Conservation (phyloP, 345 rosid species). For the Sonneratia caseolaris region DNA sequence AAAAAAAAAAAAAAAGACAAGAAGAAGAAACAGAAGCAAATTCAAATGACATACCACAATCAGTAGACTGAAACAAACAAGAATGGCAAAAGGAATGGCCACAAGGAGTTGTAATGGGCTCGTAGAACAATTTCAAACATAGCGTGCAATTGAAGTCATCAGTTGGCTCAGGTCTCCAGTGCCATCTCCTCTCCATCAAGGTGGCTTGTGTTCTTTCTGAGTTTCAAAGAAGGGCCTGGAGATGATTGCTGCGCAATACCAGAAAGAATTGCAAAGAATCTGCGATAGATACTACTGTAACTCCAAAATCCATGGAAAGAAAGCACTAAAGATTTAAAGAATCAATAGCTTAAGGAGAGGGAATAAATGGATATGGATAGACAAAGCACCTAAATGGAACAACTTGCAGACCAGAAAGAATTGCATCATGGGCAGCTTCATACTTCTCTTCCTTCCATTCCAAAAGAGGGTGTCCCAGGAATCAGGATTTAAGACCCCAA, state of each 20-base stretch:
- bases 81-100: constrained; percentile 95
- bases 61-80: constrained; percentile 90
- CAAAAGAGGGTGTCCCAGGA: neutral
- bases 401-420: constrained; percentile 81
- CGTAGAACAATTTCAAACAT: constrained; percentile 77
- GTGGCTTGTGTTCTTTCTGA: constrained; percentile 37
- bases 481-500: neutral
- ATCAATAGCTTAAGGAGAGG: neutral
- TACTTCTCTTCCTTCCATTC: constrained; percentile 76
- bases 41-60: constrained; percentile 44
- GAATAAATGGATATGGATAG: neutral
- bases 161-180: constrained; percentile 45
- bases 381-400: constrained; percentile 69
- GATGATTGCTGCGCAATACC: constrained; percentile 60
- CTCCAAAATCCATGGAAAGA: neutral
- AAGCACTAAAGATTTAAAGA: neutral
- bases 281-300: neutral
- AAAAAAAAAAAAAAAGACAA: neutral
- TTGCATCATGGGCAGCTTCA: constrained; percentile 57
- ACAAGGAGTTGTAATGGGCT: constrained; percentile 87
- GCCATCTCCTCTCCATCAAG: constrained; percentile 24
- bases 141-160: constrained; percentile 93
- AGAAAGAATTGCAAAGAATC: constrained; percentile 19
- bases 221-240: constrained; percentile 57
- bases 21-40: neutral